These are phyloP conservation scores for Coemansia sp. DNA, from an alignment of 192 early-diverging fungal genomes.

Conservation along the genomic window DNA sequence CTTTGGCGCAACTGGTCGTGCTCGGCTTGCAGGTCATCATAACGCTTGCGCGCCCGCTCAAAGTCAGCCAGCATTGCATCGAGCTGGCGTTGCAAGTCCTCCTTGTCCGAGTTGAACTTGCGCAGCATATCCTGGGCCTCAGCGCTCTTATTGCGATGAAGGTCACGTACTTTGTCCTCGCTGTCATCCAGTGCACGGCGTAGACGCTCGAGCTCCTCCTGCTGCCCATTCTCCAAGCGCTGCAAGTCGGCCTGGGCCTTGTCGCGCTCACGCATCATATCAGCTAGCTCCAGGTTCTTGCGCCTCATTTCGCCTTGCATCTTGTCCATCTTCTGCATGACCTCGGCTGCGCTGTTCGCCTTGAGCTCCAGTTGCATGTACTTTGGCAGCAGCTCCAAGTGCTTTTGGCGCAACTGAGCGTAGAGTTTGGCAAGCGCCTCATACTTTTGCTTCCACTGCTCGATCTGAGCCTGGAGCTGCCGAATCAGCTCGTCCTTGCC, in stretches of 20 bases:
- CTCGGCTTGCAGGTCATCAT: constrained; percentile 43
- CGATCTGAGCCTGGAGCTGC: constrained; percentile 86
- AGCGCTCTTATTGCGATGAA: constrained; percentile 73
- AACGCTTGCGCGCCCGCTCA: constrained; percentile 42
- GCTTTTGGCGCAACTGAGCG: constrained; percentile 92
- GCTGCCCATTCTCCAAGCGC: constrained; percentile 73
- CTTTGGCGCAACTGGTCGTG: constrained; percentile 31
- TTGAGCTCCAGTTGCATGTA: constrained; percentile 82
- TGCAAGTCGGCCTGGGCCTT: constrained; percentile 77
- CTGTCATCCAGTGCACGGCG: constrained; percentile 78
- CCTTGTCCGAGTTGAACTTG: constrained; percentile 81
- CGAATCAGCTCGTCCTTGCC: constrained; percentile 86
- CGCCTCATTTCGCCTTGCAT: constrained; percentile 68
- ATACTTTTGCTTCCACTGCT: constrained; percentile 97
- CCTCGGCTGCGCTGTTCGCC: constrained; percentile 83
- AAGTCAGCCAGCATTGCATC: constrained; percentile 34
- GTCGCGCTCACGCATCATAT: constrained; percentile 91
- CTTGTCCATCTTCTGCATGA: constrained; percentile 77
- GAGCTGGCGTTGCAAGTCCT: constrained; percentile 68
- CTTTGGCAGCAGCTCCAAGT: constrained; percentile 88
- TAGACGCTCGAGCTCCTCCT: constrained; percentile 78
- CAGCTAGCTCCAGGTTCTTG: constrained; percentile 77
- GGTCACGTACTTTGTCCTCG: constrained; percentile 71
- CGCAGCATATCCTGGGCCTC: constrained; percentile 80
- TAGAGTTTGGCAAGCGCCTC: constrained; percentile 98